Conservation (phyloP, 495 filamentous ascomycete species). For the Corynascus novoguineensis region DNA sequence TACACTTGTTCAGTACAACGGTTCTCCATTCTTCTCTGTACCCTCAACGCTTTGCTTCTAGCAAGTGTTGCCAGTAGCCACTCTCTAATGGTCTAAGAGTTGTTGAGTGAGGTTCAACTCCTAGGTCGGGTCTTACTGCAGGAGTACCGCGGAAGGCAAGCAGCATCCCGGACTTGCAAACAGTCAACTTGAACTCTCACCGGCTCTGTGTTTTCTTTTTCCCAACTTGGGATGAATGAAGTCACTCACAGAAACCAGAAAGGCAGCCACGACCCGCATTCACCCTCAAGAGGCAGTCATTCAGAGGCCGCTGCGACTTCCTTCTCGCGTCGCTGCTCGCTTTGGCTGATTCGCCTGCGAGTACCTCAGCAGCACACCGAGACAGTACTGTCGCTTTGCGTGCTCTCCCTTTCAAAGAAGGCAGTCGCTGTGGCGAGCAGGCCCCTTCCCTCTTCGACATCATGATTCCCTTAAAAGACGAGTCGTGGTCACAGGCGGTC, state of each 20-base stretch:
- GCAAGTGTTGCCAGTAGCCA: neutral
- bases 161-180: slow-evolving; percentile 9
- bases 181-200: neutral
- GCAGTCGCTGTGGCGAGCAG: neutral
- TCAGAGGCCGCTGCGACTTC: neutral
- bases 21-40: neutral
- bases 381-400: neutral
- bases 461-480: slow-evolving; percentile 6
- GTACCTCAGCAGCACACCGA: neutral
- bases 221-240: neutral
- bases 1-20: neutral
- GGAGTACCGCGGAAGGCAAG: slow-evolving; percentile 13
- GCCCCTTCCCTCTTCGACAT: slow-evolving; percentile 4
- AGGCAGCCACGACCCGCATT: neutral
- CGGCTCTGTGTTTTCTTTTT: neutral
- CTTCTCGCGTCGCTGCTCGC: neutral
- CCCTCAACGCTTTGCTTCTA: neutral
- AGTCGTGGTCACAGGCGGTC: neutral
- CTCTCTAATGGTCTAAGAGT: neutral
- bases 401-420: neutral
- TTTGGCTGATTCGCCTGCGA: neutral
- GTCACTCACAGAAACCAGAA: neutral
- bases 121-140: slow-evolving; percentile 18
- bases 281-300: neutral
- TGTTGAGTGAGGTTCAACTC: slow-evolving; percentile 11